Percentiles rank a stretch among this genome's conserved stretches.
phyloP scores from a whole-genome alignment of 257 asterid genomes.

The Verbena officinalis region DNA sequence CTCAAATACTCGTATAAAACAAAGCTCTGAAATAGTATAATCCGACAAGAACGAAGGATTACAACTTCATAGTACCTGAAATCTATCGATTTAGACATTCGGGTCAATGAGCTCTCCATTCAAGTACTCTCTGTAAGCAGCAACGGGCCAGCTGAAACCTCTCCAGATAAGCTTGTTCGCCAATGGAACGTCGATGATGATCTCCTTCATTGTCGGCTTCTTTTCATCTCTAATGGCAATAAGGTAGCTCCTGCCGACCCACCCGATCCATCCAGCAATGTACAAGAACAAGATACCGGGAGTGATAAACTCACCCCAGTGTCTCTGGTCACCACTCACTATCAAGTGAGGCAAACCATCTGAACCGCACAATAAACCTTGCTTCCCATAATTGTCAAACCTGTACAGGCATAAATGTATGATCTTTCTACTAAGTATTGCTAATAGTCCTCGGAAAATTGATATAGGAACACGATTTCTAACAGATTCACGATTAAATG shows the following conservation, averaged over 20 bases:
- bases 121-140: constrained; percentile 91
- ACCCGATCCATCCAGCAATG: constrained; percentile 98
- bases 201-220: constrained; percentile 91
- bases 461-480: no score
- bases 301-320: constrained; percentile 97
- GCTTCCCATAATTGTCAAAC: constrained; percentile 84
- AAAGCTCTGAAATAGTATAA: not conserved
- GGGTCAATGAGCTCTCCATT: constrained; percentile 94
- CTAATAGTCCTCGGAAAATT: not conserved
- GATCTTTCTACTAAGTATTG: not conserved
- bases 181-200: constrained; percentile 95
- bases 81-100: constrained; percentile 43
- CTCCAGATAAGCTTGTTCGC: constrained; percentile 78
- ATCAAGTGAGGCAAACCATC: constrained; percentile 96
- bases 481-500: no score
- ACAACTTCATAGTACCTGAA: not conserved
- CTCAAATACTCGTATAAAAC: not conserved
- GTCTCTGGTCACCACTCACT: constrained; percentile 96
- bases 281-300: constrained; percentile 89
- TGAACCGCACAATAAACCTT: constrained; percentile 87
- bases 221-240: constrained; percentile 88
- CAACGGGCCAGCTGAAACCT: constrained; percentile 96
- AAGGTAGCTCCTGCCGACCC: constrained; percentile 97
- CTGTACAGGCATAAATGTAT: constrained; percentile 27
- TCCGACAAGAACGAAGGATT: not conserved